Evolutionary conservation across 2,329 filamentous ascomycete species (phyloP), one percentile per base, ranked within the genome.

Genomic region (Fusarium sp.): DNA sequence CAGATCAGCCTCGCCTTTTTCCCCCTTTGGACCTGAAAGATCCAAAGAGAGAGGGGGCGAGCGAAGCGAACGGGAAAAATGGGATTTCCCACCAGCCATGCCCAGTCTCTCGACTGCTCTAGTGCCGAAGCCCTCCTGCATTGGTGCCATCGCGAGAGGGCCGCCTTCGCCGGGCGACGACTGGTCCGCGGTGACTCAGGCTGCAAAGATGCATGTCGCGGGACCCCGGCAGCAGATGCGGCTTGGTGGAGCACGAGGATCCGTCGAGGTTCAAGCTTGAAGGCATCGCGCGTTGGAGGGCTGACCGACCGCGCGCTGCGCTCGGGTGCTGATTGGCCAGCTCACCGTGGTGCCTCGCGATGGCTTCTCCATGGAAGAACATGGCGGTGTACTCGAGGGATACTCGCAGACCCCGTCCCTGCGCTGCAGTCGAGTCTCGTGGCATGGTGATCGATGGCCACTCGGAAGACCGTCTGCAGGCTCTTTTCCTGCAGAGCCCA

Each of bases 101-200:
- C 52, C 40, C 66, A 38, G 70, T 65, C 36, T 33, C 36, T 69
- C 58, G 47, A 42, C 57, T 45, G 50, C 56, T 66, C 63, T 64
- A 73, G 70, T 73, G 70, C 63, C 68, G 62, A 66, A 57, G 72
- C 66, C 62, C 72, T 69, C 70, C 45, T 68, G 75, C 66, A 74
- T 75, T 73, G 74, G 69, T 71, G 59, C 74, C 71, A 78, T 79
- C 75, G 68, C 74, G 74, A 78, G 69, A 69, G 71, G 64, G 52
- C 64, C 66, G 63, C 65, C 72, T 27, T 68, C 60, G 45, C 52
- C 68, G 40, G 58, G 36, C 63, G 75, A 75, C 72, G 74, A 79
- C 70, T 79, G 78, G 78, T 67, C 78, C 50, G 68, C 71, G 47
- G 68, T 79, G 77, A 79, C 77, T 79, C 76, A 79, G 58, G 56